Conservation (phyloP, 2,329 filamentous ascomycete species). For the Clarireedia paspali region DNA sequence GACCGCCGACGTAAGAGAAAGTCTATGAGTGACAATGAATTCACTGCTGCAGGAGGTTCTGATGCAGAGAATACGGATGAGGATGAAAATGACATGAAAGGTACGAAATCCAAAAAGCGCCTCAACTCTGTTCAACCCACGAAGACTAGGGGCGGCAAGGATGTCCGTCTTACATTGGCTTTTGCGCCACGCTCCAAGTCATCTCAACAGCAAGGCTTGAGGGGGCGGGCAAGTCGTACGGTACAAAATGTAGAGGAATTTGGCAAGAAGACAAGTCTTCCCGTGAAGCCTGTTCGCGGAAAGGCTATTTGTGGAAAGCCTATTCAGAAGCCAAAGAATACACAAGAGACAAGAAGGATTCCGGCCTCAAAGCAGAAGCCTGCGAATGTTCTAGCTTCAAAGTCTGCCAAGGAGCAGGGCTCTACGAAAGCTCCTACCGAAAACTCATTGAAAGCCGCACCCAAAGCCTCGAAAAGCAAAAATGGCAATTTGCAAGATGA, state of each 20-base stretch:
- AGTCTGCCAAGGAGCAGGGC: neutral
- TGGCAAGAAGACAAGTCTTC: neutral
- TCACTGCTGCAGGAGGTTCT: conserved; percentile 25
- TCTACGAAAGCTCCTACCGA: neutral
- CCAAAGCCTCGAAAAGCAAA: neutral
- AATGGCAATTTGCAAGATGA: neutral
- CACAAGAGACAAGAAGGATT: neutral
- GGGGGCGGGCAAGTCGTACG: neutral
- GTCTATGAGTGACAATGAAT: conserved; percentile 27
- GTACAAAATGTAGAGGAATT: neutral
- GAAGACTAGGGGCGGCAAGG: neutral
- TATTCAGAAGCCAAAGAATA: neutral
- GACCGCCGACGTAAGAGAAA: conserved; percentile 6
- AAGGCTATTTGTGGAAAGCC: neutral
- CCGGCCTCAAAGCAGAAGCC: neutral
- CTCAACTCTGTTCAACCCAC: neutral
- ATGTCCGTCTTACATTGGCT: neutral
- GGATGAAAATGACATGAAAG: conserved; percentile 1
- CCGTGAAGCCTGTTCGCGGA: neutral
- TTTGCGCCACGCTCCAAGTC: neutral
- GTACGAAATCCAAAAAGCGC: conserved; percentile 5
- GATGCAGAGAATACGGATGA: conserved; percentile 20
- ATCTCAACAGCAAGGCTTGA: neutral
- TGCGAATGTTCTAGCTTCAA: neutral
- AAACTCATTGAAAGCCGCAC: neutral